A percentile compares a stretch with the other conserved stretches of the same genome.
These are phyloP conservation scores for Austroboletus novae-zelandiae DNA, from an alignment of 1,284 basidiomycete species.

Conservation along the genomic window DNA sequence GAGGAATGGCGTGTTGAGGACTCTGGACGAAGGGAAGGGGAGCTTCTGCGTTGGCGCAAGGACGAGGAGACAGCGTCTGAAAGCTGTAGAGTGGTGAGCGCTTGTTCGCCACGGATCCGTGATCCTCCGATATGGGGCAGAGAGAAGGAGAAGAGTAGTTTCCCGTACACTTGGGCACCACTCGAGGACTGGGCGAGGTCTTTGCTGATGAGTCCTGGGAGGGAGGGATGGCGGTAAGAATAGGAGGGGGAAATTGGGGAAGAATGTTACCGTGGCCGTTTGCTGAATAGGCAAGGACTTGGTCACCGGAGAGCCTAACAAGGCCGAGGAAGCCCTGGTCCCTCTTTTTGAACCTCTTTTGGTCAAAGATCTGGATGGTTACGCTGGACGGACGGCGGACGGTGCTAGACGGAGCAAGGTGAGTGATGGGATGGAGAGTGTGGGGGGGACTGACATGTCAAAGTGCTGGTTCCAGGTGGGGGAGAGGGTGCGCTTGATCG, in stretches of 20 bases:
- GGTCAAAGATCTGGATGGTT: slow-evolving; percentile 97
- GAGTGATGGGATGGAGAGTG: slow-evolving; percentile 3
- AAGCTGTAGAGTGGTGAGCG: slow-evolving; percentile 17
- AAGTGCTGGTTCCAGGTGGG: slow-evolving; percentile 95
- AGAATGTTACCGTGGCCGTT: slow-evolving; percentile 27
- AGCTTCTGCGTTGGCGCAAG: slow-evolving; percentile 23
- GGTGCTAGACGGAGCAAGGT: slow-evolving; percentile 45
- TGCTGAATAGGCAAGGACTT: slow-evolving; percentile 25
- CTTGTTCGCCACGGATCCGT: slow-evolving; percentile 18
- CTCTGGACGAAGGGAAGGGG: slow-evolving; percentile 22
- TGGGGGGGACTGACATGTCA: slow-evolving; percentile 65
- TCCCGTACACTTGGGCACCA: slow-evolving; percentile 31
- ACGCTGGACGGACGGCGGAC: slow-evolving; percentile 90
- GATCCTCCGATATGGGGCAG: slow-evolving; percentile 23
- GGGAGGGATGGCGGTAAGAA: slow-evolving; percentile 8
- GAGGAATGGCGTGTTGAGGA: slow-evolving; percentile 17
- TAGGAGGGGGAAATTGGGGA: not conserved
- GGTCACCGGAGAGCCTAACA: slow-evolving; percentile 26
- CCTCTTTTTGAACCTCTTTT: slow-evolving; percentile 94
- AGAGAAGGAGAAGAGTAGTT: slow-evolving; percentile 34
- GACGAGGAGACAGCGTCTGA: slow-evolving; percentile 12
- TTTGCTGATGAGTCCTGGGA: slow-evolving; percentile 29
- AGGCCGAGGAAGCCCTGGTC: slow-evolving; percentile 79
- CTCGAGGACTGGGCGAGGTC: slow-evolving; percentile 31
- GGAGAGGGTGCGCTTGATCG: slow-evolving; percentile 81